Evolutionary conservation across 345 rosid species (phyloP), one percentile per base, ranked within the genome.

Genomic region (Lepidium didymum): DNA sequence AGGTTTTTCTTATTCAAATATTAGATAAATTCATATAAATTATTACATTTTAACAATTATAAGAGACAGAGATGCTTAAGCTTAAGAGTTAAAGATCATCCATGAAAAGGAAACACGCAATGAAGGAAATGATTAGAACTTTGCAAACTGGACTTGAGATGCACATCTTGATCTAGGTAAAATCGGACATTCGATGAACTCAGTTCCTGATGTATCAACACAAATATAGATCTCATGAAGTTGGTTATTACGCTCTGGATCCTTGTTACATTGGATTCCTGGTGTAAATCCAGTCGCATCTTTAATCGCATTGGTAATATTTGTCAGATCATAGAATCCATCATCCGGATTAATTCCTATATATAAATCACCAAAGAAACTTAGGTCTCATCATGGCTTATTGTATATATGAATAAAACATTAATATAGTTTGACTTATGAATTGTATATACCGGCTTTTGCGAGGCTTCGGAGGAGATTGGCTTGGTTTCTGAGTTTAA

Each of bases 331-430:
- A 53, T 89, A 92, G 18, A 83, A 83, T 16, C 52, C 78, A 13
- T 85, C 87, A 37, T 92, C 79, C 7, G 96, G 87, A 41, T 72
- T 79, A 51, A 89, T 86, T 51, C 88, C 97, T n/a, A n/a, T n/a
- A n/a, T 77, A 73, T 19, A 25, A 27, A 10, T 49, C 35, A 4
- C 11, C 0, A 44, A 13, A 46, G 8, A 13, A 9, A 4, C 13
- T 7, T 3, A 27, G 4, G 27, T n/a, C n/a, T 16, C 19, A 38
- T 5, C 8, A 38, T 27, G 56, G 51, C 23, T 54, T 19, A 44
- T 45, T 40, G 19, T 43, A 50, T 7, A 46, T 14, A 31, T 57
- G 36, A 36, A 8, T 61, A 25, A 10, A 4, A 68, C 29, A 52
- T 53, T 14, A 3, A 11, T 1, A 7, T 31, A 40, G 3, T 33